Conservation (phyloP, 768 basidiomycete species). For the Grammothele lineata region DNA sequence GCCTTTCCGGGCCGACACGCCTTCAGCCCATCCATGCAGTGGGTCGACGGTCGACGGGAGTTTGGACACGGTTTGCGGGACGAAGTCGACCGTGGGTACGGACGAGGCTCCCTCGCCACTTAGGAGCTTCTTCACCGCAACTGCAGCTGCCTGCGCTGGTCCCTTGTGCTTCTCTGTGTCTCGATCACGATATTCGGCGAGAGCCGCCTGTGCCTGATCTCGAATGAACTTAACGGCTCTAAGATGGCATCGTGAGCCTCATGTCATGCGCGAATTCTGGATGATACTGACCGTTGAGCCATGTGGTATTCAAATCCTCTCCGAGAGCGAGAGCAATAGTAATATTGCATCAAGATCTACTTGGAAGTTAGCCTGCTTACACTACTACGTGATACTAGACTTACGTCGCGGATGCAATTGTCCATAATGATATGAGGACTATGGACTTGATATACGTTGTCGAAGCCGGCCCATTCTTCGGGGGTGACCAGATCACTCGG, state of each 20-base stretch:
- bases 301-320: conserved; percentile 84
- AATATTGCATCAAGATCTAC: conserved; percentile 85
- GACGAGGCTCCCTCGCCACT: conserved; percentile 40
- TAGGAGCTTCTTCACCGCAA: conserved; percentile 61
- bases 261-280: conserved; percentile 1
- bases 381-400: conserved; percentile 22
- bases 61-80: conserved; percentile 27
- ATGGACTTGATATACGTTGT: conserved; percentile 89
- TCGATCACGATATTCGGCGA: conserved; percentile 21
- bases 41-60: conserved; percentile 45
- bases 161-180: conserved; percentile 26
- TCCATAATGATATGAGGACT: conserved; percentile 78
- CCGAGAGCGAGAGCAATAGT: conserved; percentile 72
- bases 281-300: conserved; percentile 64
- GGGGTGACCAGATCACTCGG: conserved; percentile 64
- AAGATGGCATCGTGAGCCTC: conserved; percentile 1
- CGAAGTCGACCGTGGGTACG: conserved; percentile 39
- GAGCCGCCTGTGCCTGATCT: conserved; percentile 63
- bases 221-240: conserved; percentile 86
- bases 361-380: conserved; percentile 4
- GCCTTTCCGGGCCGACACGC: conserved; percentile 62
- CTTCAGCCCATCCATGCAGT: conserved; percentile 68
- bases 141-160: conserved; percentile 61
- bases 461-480: conserved; percentile 76
- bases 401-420: conserved; percentile 73